These are phyloP conservation scores for Anthracocystis walkeri DNA, from an alignment of 1,284 basidiomycete species.

Conservation along the genomic window DNA sequence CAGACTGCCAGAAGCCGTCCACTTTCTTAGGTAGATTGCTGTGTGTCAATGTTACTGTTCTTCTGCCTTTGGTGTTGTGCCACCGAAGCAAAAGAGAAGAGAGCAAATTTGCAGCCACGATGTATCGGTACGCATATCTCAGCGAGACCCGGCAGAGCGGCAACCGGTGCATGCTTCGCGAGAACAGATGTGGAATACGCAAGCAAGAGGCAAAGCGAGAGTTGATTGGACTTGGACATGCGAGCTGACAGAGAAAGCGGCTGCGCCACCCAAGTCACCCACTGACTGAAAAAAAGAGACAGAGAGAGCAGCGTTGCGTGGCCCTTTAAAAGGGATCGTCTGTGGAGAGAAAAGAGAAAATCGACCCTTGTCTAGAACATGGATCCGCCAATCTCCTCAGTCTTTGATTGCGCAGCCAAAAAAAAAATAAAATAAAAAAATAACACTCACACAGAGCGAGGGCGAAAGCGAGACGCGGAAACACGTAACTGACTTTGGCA, in stretches of 20 bases:
- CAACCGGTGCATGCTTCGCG: neutral
- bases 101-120: neutral
- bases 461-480: neutral
- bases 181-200: neutral
- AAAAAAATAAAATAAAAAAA: no score
- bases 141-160: neutral
- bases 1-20: neutral
- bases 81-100: neutral
- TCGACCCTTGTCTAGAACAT: conserved; percentile 6
- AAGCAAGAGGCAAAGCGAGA: neutral
- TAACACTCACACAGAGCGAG: neutral
- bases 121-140: conserved; percentile 5
- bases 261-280: conserved; percentile 3
- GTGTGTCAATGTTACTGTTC: neutral
- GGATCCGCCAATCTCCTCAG: neutral
- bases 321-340: neutral
- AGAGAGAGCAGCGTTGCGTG: neutral
- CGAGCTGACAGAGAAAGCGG: neutral
- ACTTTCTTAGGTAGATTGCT: neutral
- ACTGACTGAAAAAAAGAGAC: no score
- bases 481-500: neutral
- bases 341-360: conserved; percentile 2
- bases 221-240: neutral
- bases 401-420: neutral
- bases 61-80: neutral